phyloP scores from a whole-genome alignment of 2,329 filamentous ascomycete species.

The Trichoderma citrinoviride region DNA sequence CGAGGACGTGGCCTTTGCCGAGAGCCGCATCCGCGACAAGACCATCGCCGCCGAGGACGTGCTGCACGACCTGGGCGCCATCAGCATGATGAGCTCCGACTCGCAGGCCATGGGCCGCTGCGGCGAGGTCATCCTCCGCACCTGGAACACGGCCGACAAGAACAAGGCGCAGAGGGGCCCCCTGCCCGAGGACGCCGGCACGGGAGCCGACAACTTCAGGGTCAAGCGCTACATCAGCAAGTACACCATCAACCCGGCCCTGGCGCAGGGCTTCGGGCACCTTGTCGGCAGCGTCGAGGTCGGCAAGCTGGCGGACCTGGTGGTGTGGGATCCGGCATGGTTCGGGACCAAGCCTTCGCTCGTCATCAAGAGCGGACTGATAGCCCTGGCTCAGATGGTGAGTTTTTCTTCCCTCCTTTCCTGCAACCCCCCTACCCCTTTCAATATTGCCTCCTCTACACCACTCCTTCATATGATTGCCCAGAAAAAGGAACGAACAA shows the following conservation, averaged over 20 bases:
- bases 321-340: constrained; percentile 79
- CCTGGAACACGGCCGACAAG: constrained; percentile 97
- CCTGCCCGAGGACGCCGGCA: constrained; percentile 73
- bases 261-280: constrained; percentile 87
- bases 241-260: constrained; percentile 91
- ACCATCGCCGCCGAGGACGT: constrained; percentile 97
- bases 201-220: constrained; percentile 82
- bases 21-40: constrained; percentile 89
- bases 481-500: neutral
- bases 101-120: constrained; percentile 96
- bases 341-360: constrained; percentile 84
- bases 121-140: constrained; percentile 87
- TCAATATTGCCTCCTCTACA: neutral
- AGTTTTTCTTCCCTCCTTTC: constrained; percentile 25
- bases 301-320: constrained; percentile 85
- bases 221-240: constrained; percentile 93
- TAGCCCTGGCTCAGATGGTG: constrained; percentile 81
- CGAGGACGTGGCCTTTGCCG: constrained; percentile 93
- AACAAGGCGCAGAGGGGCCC: constrained; percentile 83
- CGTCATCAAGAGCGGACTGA: constrained; percentile 85
- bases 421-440: too few species aligned
- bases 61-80: constrained; percentile 88
- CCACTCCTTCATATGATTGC: neutral
- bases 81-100: constrained; percentile 96
- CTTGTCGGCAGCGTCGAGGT: constrained; percentile 83